Base-by-base conservation (phyloP, 1,284 basidiomycete genomes). In the Coniferiporia weirii region DNA sequence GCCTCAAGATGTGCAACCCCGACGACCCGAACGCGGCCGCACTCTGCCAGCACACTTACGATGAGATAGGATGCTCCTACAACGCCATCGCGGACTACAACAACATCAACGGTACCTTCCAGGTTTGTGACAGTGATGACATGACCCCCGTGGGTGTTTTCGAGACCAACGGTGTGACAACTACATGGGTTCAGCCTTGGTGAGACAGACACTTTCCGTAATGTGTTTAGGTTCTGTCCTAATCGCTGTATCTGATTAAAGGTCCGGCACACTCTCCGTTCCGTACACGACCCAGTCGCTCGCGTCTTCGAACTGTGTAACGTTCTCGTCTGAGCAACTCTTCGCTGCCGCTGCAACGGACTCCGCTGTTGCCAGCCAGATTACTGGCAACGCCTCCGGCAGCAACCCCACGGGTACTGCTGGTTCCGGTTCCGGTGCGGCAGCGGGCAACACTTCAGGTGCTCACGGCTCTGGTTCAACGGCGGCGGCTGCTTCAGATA, bases 281-380 rank as follows among this genome's bases (percentile, higher is more conserved):
- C 72, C 71, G 3, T 75, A 71, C 66, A 69, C 66, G 8, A 68
- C 73, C 17, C 65, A 63, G 19, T 64, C 71, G 54, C 71, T 71
- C 6, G 62, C 70, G 0, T 69, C 71, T 3, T 71, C 70, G 13
- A 71, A 72, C 66, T 75, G 73, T 66, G 61, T 66, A 19, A 73
- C 73, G 0, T 73, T 70, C 64, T 64, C 67, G 48, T 73, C 72
- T 0, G 58, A 67, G 13, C 69, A 70, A 49, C 64, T 76, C 6
- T 75, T 70, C 67, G 67, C 71, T 4, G 62, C 64, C 8, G 56
- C 64, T 15, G 65, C 65, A 13, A 66, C 64, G 17, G 61, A 60
- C 27, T 49, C 60, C 36, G 56, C 60, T 38, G 60, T 55, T 22
- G 55, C 43, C 20, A 50, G 43, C 50, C 15, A 12, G 17, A 12